phyloP scores from a whole-genome alignment of 192 early-diverging fungal genomes.

The Hyaloraphidium curvatum region DNA sequence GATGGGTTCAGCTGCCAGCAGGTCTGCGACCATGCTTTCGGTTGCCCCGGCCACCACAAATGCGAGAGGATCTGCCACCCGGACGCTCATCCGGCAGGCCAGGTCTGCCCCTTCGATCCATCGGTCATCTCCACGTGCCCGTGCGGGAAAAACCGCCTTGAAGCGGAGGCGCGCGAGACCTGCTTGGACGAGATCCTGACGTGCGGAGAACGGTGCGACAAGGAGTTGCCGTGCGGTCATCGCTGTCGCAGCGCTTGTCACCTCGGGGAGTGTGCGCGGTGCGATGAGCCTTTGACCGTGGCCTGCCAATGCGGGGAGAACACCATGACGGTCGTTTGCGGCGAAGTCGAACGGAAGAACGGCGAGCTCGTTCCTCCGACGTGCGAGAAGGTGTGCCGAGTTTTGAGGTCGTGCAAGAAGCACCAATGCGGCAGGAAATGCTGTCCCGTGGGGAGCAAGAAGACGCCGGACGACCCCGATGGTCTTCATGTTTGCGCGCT shows the following conservation, averaged over 20 bases:
- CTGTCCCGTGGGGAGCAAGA: constrained; percentile 29
- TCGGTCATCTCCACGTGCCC: constrained; percentile 24
- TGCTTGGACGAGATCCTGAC: constrained; percentile 19
- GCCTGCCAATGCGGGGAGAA: no score
- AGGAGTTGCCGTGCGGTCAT: constrained; percentile 32
- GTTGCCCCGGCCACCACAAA: constrained; percentile 21
- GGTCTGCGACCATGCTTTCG: no score
- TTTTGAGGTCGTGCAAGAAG: neutral
- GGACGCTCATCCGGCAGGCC: constrained; percentile 8
- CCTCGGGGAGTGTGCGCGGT: constrained; percentile 26
- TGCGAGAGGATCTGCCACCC: constrained; percentile 36
- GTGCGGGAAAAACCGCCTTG: constrained; percentile 22
- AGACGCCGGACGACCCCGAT: constrained; percentile 15
- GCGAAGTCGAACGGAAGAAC: no score
- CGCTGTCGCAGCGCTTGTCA: constrained; percentile 38
- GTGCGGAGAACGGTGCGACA: constrained; percentile 18
- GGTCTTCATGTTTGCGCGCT: constrained; percentile 41
- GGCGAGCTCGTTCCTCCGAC: no score
- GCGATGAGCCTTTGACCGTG: no score
- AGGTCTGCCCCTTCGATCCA: constrained; percentile 32
- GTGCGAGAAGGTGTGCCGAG: neutral
- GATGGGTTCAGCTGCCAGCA: no score
- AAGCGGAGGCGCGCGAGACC: constrained; percentile 10
- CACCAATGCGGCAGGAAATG: constrained; percentile 24
- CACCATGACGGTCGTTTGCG: no score